phyloP scores from a whole-genome alignment of 2,329 filamentous ascomycete genomes.

The Fusarium protoensiforme region DNA sequence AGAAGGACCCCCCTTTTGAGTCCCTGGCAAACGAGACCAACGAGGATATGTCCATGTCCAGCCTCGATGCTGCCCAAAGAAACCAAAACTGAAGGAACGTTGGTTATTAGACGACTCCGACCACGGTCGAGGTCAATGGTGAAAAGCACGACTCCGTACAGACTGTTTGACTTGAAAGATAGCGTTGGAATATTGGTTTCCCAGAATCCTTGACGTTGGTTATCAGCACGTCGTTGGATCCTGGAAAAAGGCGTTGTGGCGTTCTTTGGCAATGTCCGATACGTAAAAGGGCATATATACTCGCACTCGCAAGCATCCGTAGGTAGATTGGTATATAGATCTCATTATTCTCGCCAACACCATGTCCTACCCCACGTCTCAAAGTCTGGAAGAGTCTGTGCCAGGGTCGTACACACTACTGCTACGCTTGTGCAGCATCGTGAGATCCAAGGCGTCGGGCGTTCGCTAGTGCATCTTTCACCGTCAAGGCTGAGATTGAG shows the following conservation, averaged over 20 bases:
- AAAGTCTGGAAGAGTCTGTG: background rate
- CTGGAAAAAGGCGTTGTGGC: conserved; percentile 10
- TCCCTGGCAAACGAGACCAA: conserved; percentile 1
- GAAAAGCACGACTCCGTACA: background rate
- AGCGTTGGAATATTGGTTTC: background rate
- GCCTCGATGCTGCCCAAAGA: background rate
- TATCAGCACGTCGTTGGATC: background rate
- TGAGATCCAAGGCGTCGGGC: background rate
- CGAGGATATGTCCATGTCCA: conserved; percentile 7
- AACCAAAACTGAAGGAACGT: background rate
- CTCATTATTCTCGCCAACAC: background rate
- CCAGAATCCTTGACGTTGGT: background rate
- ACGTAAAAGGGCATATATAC: background rate
- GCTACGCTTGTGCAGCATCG: background rate
- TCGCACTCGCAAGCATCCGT: background rate
- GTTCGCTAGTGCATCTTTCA: background rate
- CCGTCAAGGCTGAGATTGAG: background rate
- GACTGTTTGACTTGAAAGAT: background rate
- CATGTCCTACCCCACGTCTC: background rate
- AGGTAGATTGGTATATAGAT: background rate
- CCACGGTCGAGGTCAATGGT: background rate
- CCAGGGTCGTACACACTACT: background rate
- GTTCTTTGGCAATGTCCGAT: background rate
- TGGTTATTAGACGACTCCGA: background rate
- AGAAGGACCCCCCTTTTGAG: conserved; percentile 1